Base-by-base conservation (phyloP, 331 rosid genomes). In the Quercus tomentella region DNA sequence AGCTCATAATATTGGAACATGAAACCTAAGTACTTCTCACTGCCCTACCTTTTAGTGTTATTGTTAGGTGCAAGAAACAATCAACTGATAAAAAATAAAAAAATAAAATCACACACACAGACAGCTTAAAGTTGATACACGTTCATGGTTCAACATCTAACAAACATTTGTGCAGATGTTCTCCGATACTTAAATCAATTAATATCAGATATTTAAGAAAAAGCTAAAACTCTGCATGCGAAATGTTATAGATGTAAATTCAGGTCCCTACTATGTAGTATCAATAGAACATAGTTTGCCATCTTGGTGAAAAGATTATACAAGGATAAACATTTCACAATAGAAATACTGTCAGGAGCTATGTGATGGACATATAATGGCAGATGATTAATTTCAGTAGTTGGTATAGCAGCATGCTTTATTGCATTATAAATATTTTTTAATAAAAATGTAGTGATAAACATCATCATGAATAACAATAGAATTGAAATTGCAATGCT, bases 31-130 rank as follows among this genome's bases (percentile, higher is more conserved):
- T 26, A 22, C 11, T 18, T 60, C 56, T 56, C 45, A 9, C 52
- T 76, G 60, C 56, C 60, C 73, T 56, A 77, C 63, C 66, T 37
- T 75, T 57, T 56, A 56, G 21, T 11, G 52, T 63, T 55, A 79
- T 25, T 71, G 55, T 77, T 57, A 76, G 63, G 65, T 57, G 61
- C 77, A 70, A 33, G 56, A 45, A 26, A 57, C 56, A n/a, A 67
- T 77, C 41, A 45, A 54, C 3, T 20, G 54, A 67, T 10, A 20
- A 60, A 79, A 49, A 22, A 30, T 28, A 35, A 35, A 35, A 6
- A 41, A 41, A 2, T 0, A 41, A 41, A 41, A 41, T 41, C 12
- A 9, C 49, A 41, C 14, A 41, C 49, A 41, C 55, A 49, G 17
- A 20, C 31, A 49, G 61, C 17, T 79, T 22, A 61, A 72, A 25